These are phyloP conservation scores for Chaetomium sp. DNA, from an alignment of 2,329 filamentous ascomycete species.

Conservation along the genomic window DNA sequence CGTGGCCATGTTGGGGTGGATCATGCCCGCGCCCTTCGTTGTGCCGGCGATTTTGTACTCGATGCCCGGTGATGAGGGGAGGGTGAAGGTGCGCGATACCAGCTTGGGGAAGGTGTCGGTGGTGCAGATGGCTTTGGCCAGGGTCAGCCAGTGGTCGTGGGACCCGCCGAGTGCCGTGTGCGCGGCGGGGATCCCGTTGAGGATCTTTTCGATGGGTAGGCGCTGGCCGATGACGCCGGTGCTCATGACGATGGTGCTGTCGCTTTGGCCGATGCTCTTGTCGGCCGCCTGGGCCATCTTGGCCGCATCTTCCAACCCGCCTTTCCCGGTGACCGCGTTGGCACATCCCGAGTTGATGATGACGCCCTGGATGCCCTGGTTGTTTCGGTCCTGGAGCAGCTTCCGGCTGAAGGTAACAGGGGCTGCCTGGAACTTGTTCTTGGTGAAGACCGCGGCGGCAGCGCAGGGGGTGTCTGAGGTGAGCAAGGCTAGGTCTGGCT, in stretches of 20 bases:
- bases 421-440: conserved; percentile 96
- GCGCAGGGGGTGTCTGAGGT: conserved; percentile 80
- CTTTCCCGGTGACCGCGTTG: conserved; percentile 90
- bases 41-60: conserved; percentile 86
- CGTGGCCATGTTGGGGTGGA: conserved; percentile 98
- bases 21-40: conserved; percentile 98
- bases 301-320: conserved; percentile 80
- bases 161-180: conserved; percentile 63
- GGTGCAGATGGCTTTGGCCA: conserved; percentile 90
- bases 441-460: conserved; percentile 90
- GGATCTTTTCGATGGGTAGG: conserved; percentile 85
- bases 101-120: conserved; percentile 99
- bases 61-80: conserved; percentile 69
- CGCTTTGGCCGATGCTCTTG: conserved; percentile 43
- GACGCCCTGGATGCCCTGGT: conserved; percentile 68
- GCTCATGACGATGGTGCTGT: conserved; percentile 88
- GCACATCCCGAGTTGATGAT: conserved; percentile 95
- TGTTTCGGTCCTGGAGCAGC: conserved; percentile 59
- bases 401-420: conserved; percentile 80
- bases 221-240: conserved; percentile 95
- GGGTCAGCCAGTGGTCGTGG: conserved; percentile 80
- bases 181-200: conserved; percentile 71
- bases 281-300: conserved; percentile 79
- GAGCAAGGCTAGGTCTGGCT: conserved; percentile 84
- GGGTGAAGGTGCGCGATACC: conserved; percentile 72